Evolutionary conservation across 1,139 yeast genomes (phyloP).

Genomic region (Suhomyces ambrosiae): DNA sequence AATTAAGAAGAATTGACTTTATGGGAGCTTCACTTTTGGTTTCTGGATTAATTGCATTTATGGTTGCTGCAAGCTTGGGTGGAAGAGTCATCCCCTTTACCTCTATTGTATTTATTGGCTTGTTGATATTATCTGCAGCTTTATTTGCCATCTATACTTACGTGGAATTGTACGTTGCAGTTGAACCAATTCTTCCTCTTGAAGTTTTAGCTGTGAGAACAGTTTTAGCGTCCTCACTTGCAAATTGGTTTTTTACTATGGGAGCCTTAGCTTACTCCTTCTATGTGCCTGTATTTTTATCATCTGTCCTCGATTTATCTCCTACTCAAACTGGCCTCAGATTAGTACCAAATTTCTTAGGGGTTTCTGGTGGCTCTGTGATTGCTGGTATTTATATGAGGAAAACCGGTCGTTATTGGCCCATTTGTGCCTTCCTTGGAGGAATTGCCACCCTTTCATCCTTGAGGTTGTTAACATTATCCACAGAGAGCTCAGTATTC

Average conservation of each 20-base stretch:
- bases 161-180: constrained; percentile 56
- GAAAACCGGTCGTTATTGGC: constrained; percentile 65
- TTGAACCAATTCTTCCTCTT: constrained; percentile 71
- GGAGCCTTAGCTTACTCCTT: constrained; percentile 55
- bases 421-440: constrained; percentile 49
- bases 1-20: constrained; percentile 67
- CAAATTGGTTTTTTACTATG: constrained; percentile 69
- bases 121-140: constrained; percentile 23
- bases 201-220: constrained; percentile 57
- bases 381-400: constrained; percentile 72
- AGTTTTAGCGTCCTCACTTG: constrained; percentile 61
- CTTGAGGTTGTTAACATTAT: constrained; percentile 36
- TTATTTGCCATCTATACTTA: constrained; percentile 42
- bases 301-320: constrained; percentile 55
- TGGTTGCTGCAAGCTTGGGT: constrained; percentile 71
- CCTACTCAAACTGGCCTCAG: constrained; percentile 66
- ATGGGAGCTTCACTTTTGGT: constrained; percentile 68
- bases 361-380: constrained; percentile 69
- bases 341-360: constrained; percentile 65
- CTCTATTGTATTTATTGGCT: constrained; percentile 34
- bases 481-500: constrained; percentile 44
- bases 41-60: constrained; percentile 49
- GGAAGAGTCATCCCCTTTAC: constrained; percentile 55
- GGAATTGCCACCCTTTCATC: constrained; percentile 50
- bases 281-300: constrained; percentile 65